phyloP scores from a whole-genome alignment of 257 asterid species.

The Pogostemon cablin region DNA sequence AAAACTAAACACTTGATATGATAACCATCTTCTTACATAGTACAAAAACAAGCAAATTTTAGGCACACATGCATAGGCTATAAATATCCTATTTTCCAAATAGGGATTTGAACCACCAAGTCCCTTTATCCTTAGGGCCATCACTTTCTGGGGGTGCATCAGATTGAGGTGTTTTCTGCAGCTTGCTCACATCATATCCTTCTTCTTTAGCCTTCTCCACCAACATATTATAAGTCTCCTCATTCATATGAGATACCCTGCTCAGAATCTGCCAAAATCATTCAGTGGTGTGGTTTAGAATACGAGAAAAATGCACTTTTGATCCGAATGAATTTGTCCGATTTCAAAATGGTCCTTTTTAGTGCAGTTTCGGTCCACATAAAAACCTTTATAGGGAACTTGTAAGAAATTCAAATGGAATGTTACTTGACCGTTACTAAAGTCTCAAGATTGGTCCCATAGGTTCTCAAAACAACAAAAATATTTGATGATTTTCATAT shows the following conservation, averaged over 20 bases:
- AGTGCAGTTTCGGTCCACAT: no score
- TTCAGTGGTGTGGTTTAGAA: background rate
- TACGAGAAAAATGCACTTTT: no score
- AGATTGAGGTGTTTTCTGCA: constrained; percentile 66
- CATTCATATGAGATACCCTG: constrained; percentile 54
- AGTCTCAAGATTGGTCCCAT: no score
- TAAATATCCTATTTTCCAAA: constrained; percentile 49
- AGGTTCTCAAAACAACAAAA: no score
- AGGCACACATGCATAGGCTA: background rate
- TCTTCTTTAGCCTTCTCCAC: constrained; percentile 58
- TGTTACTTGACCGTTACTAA: no score
- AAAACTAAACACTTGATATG: no score
- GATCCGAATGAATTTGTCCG: no score
- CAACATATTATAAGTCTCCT: constrained; percentile 52
- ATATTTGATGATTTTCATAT: no score
- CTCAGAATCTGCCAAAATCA: constrained; percentile 51
- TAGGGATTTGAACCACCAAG: constrained; percentile 92
- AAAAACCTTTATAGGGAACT: no score
- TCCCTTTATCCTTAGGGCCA: constrained; percentile 58
- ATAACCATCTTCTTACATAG: no score
- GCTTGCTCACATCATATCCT: constrained; percentile 82
- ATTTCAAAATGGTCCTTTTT: no score
- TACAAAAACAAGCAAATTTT: background rate
- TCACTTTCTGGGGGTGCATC: constrained; percentile 55
- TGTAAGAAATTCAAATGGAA: no score